phyloP scores from a whole-genome alignment of 768 basidiomycete genomes.

The Mycena galericulata region DNA sequence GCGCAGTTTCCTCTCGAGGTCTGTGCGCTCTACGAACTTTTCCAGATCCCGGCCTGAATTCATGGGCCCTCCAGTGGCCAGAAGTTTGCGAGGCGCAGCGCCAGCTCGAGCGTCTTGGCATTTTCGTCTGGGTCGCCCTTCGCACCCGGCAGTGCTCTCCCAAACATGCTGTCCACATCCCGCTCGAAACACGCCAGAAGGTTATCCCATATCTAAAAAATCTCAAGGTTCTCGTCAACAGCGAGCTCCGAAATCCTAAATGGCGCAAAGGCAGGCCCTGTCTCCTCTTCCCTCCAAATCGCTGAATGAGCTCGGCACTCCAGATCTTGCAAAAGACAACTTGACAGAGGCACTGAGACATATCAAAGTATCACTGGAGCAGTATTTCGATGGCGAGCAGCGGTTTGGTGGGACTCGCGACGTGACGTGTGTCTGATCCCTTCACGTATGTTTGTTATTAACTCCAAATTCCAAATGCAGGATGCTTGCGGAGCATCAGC shows the following conservation, averaged over 20 bases:
- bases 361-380: conserved; percentile 8
- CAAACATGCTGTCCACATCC: conserved; percentile 27
- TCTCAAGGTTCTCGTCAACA: conserved; percentile 21
- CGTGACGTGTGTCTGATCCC: conserved; percentile 12
- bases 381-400: conserved; percentile 29
- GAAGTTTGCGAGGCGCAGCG: conserved; percentile 27
- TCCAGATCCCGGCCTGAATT: neutral
- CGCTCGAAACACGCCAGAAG: conserved; percentile 24
- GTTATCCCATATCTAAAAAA: conserved; percentile 22
- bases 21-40: neutral
- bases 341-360: neutral
- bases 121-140: conserved; percentile 17
- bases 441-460: neutral
- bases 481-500: conserved; percentile 8
- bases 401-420: conserved; percentile 24
- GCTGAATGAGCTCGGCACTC: neutral
- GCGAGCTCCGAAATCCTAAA: conserved; percentile 17
- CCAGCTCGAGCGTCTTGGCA: conserved; percentile 18
- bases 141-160: conserved; percentile 25
- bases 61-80: conserved; percentile 14
- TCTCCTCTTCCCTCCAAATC: neutral
- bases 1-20: conserved; percentile 18
- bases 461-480: neutral
- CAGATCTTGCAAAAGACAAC: conserved; percentile 16
- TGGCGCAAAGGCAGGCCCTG: conserved; percentile 17